Evolutionary conservation across 169 alveolate genomes (phyloP), one percentile per base, ranked within the genome.

Genomic region (Eimeria falciformis): DNA sequence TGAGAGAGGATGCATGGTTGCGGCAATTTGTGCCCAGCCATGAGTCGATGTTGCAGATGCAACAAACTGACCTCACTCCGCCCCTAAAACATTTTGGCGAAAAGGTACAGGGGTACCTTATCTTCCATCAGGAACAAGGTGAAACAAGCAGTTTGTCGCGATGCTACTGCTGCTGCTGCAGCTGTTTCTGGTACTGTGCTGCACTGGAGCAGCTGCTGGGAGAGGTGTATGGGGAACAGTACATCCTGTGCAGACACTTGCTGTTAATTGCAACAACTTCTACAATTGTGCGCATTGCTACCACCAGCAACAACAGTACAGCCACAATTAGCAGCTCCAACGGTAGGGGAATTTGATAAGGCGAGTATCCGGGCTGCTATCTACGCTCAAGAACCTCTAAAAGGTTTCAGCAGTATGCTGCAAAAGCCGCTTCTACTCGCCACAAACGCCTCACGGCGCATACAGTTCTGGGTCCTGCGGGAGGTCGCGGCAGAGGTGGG

Each of bases 401-500:
- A 56, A 53, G 0, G 43, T 37, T 55, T 81, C 11, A 81, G 77
- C 53, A 55, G n/a, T 25, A 29, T 81, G 75, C 25, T 81, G 5
- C 73, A 81, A 27, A 81, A 21, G 43, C 90, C 90, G 45, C 40
- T 56, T 33, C 58, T 55, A 27, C 25, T 81, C 18, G n/a, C 77
- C 29, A 33, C 90, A 7, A 56, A 56, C 56, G 73, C 90, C 58
- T 53, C 90, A 17, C 75, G 90, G 46, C 55, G 90, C 18, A 81
- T 53, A 18, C 90, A 81, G 40, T 81, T 81, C 58, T 81, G 90
- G 90, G 33, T 81, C 9, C 45, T 81, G 27, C 90, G 90, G 77
- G 90, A 53, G 78, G 53, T 81, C 23, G 53, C 75, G 58, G 90
- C 75, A 21, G 90, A 81, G 90, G 90, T 81, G 78, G 37, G 33